Evolutionary conservation across 441 rosid species (phyloP), one percentile per base, ranked within the genome.

Genomic region (Euphorbia schlechtendalii): DNA sequence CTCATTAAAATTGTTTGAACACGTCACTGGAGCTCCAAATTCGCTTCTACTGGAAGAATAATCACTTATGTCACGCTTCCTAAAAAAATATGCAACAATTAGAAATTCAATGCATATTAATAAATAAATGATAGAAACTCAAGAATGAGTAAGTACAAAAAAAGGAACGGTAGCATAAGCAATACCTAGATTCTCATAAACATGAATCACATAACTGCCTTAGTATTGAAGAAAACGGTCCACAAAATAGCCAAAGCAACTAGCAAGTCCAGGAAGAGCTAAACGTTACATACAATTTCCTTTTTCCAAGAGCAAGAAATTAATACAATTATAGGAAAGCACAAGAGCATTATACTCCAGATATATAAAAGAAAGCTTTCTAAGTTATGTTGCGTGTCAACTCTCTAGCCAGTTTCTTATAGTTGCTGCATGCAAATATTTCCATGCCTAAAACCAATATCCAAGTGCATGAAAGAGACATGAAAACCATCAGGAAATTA

Each of bases 31-130:
- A 48, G 79, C 71, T 72, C 82, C 90, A 75, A 77, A 76, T 63
- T 79, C 77, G 74, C 79, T 78, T 76, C 79, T 82, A 73, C 76
- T 69, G 67, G 75, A 76, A 77, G 92, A 77, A 73, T 73, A 74
- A 79, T 74, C 82, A 74, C 78, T 82, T 73, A 60, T 65, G 71
- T 67, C 65, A 65, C 74, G 83, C 75, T 77, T 82, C 80, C 92
- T 86, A 77, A 66, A 80, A 69, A 75, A 59, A 79, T 77, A 71
- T 57, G 61, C 56, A 73, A 75, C 60, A 40, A 63, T 72, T 77
- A 80, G 80, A 69, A 69, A 71, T 59, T 24, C n/a, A 67, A 57
- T 32, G 8, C 13, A 24, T 24, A 30, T 60, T 21, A 60, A 21
- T 14, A 4, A 20, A 59, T 20, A 14, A 43, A 55, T 5, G 28